These are phyloP conservation scores for Beauveria medogensis DNA, from an alignment of 2,329 filamentous ascomycete genomes.

Conservation along the genomic window DNA sequence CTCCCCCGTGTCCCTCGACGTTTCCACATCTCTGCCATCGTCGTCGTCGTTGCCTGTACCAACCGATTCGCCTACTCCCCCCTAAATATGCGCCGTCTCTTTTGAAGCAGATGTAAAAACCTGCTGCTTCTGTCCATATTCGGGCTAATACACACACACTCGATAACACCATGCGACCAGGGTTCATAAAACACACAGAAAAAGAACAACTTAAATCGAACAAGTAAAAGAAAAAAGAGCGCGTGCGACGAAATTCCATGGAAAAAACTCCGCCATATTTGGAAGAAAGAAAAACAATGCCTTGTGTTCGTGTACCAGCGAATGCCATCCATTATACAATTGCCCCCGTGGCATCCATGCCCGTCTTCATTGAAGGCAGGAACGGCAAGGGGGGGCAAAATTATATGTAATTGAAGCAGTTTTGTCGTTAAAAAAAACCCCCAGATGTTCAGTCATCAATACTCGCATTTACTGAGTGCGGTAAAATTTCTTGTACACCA, in stretches of 20 bases:
- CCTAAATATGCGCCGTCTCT: conserved; percentile 1
- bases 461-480: conserved; percentile 46
- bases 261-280: neutral
- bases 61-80: neutral
- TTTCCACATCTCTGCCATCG: neutral
- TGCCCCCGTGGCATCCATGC: neutral
- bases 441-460: too few relatives aligned
- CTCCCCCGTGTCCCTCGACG: neutral
- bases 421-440: neutral
- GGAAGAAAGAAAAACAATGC: neutral
- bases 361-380: neutral
- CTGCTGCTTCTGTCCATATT: neutral
- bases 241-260: neutral
- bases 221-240: neutral
- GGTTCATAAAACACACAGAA: neutral
- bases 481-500: conserved; percentile 99
- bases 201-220: neutral
- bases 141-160: neutral
- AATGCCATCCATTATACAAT: conserved; percentile 4
- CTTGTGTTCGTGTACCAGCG: neutral
- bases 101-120: neutral
- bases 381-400: neutral
- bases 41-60: neutral
- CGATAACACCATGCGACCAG: conserved; percentile 2
- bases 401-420: conserved; percentile 6